Conservation (phyloP, 306 rosid genomes). For the Argentina anserina region DNA sequence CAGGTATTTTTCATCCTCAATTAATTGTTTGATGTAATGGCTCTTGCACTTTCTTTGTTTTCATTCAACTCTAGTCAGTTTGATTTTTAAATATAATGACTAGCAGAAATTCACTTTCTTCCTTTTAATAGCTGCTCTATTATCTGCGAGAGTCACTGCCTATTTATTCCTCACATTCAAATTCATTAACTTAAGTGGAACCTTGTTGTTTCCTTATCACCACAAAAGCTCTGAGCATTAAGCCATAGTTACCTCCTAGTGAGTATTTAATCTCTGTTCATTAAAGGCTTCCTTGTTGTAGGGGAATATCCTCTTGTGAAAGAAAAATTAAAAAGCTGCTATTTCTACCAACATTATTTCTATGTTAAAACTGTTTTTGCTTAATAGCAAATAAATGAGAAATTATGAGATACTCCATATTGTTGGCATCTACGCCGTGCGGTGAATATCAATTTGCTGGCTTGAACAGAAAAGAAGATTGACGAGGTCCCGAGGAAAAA, state of each 20-base stretch:
- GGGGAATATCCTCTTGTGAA: background rate
- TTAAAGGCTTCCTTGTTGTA: background rate
- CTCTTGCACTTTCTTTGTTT: background rate
- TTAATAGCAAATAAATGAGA: background rate
- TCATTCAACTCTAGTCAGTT: background rate
- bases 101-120: background rate
- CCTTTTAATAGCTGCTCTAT: background rate
- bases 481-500: conserved; percentile 66
- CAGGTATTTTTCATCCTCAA: conserved; percentile 49
- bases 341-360: background rate
- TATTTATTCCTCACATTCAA: background rate
- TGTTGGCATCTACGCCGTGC: background rate
- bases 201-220: background rate
- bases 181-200: background rate
- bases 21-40: background rate
- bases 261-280: background rate
- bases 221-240: background rate
- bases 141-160: background rate
- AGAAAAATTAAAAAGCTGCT: too few species aligned
- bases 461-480: conserved; percentile 66
- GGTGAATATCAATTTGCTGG: conserved; percentile 19
- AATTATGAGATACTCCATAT: background rate
- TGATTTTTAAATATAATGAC: background rate
- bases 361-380: background rate
- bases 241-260: background rate